Evolutionary conservation across 1,284 basidiomycete species (phyloP).

Genomic region (Trichosporon inkin): DNA sequence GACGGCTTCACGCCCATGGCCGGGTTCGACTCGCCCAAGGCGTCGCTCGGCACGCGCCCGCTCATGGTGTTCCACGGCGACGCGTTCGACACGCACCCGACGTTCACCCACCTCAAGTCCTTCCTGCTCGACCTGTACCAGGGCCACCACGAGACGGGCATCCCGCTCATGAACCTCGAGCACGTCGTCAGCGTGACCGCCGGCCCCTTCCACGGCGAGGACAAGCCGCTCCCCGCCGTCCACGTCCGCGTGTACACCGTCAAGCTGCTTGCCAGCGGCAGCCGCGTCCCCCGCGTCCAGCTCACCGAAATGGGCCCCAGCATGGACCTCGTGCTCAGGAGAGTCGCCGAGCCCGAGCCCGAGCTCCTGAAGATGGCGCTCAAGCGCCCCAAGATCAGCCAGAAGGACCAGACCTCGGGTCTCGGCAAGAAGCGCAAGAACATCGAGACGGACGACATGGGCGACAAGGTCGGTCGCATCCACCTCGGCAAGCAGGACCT

Average conservation of each 20-base stretch:
- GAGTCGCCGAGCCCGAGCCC: conserved; percentile 68
- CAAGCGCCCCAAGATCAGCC: conserved; percentile 79
- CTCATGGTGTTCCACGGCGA: conserved; percentile 94
- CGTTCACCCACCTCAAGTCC: conserved; percentile 87
- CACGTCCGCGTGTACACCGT: conserved; percentile 86
- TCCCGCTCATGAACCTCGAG: conserved; percentile 80
- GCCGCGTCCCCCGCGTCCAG: conserved; percentile 72
- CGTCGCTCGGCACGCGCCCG: conserved; percentile 84
- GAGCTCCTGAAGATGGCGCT: conserved; percentile 77
- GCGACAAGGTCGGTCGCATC: conserved; percentile 83
- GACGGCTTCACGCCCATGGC: conserved; percentile 73
- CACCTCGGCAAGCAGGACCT: conserved; percentile 91
- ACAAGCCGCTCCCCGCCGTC: conserved; percentile 63
- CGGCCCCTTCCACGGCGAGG: conserved; percentile 55
- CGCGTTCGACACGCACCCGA: conserved; percentile 85
- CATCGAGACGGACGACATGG: conserved; percentile 96
- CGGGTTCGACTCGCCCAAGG: conserved; percentile 81
- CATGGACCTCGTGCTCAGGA: conserved; percentile 75
- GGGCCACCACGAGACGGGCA: conserved; percentile 75
- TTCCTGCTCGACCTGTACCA: conserved; percentile 83
- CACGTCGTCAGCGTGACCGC: conserved; percentile 85
- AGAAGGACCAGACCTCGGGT: conserved; percentile 76
- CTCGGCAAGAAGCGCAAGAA: conserved; percentile 92
- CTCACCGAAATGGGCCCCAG: conserved; percentile 87
- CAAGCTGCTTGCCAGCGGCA: conserved; percentile 66